These are phyloP conservation scores for Claviceps purpurea DNA, from an alignment of 2,329 filamentous ascomycete species.

Conservation along the genomic window DNA sequence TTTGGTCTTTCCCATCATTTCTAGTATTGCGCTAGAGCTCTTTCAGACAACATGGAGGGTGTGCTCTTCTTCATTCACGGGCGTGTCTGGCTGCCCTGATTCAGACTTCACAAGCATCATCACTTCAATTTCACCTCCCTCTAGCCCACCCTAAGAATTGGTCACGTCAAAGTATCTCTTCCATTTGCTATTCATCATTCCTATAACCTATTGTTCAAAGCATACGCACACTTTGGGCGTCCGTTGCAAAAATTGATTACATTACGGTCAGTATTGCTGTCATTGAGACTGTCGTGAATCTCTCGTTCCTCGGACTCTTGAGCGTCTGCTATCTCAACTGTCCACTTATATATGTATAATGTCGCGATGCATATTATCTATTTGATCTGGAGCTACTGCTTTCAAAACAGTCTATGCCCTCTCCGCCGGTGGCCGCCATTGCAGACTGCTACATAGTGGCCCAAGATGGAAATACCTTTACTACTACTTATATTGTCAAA, in stretches of 20 bases:
- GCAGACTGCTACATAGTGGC: neutral
- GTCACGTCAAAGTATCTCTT: neutral
- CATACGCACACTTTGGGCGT: neutral
- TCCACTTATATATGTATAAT: neutral
- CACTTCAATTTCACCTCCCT: neutral
- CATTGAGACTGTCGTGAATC: neutral
- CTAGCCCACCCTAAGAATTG: neutral
- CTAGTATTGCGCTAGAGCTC: neutral
- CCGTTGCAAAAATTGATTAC: neutral
- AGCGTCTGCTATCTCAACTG: neutral
- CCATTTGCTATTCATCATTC: neutral
- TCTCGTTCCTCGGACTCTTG: neutral
- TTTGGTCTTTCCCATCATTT: neutral
- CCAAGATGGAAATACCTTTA: conserved; percentile 5
- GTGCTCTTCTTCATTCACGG: neutral
- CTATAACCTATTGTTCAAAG: neutral
- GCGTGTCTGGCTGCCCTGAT: neutral
- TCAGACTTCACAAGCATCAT: neutral
- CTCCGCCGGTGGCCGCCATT: neutral
- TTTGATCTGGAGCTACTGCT: neutral
- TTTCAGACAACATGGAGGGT: neutral
- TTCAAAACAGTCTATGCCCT: no score
- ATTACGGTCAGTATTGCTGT: neutral
- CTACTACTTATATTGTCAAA: conserved; percentile 3
- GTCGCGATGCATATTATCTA: no score